Base-by-base conservation (phyloP, 1,284 basidiomycete species). In the Phellopilus nigrolimitatus region DNA sequence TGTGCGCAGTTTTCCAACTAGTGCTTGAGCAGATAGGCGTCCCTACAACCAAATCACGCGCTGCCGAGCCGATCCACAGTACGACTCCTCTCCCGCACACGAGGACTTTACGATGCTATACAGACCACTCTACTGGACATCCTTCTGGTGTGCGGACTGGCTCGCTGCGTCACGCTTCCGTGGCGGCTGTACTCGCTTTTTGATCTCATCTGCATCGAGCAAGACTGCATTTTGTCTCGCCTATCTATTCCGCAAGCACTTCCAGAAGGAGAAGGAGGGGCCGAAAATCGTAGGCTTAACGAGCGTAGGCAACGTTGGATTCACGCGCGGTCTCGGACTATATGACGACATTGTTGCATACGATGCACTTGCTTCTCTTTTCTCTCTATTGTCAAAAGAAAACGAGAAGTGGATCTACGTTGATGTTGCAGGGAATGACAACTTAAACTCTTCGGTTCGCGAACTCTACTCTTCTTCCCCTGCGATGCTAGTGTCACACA, bases 91-190 rank as follows among this genome's bases (percentile, higher is more conserved):
- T 0, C 66, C 72, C 0, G 53, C 59, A 2, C 62, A 65, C 1
- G 82, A 84, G 60, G 81, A 82, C 58, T 65, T 81, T 30, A 75
- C 73, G 0, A 83, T 84, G 81, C 71, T 84, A 13, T 84, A 80
- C 55, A 74, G 80, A 0, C 81, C 82, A 0, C 66, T 84, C 5
- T 83, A 82, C 63, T 84, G 81, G 82, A 84, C 81, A 0, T 72
- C 82, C 1, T 84, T 74, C 58, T 84, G 81, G 82, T 80, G 73
- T 57, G 80, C 84, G 59, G 83, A 84, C 59, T 84, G 80, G 79
- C 61, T 84, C 2, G 64, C 72, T 50, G 64, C 68, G 1, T 69
- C 73, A 3, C 54, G 59, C 12, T 83, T 82, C 60, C 69, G 66
- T 33, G 67, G 69, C 1, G 72, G 69, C 6, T 72, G 72, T 2